These are phyloP conservation scores for Phylloporus scabripes DNA, from an alignment of 768 basidiomycete species.

Conservation along the genomic window DNA sequence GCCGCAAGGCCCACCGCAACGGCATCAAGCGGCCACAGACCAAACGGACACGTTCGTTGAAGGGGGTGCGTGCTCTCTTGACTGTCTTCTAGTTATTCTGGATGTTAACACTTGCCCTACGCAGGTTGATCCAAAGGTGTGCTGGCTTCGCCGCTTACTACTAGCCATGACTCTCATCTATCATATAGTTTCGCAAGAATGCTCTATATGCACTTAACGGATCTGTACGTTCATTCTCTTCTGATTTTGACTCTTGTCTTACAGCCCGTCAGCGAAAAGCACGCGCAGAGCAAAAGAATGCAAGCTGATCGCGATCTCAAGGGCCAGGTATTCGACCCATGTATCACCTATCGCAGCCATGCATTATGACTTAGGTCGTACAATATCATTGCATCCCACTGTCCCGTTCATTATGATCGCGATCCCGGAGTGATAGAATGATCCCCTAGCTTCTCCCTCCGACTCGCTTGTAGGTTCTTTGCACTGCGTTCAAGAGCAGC, in stretches of 20 bases:
- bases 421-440: constrained; percentile 19
- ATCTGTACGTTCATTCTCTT: constrained; percentile 48
- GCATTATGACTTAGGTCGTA: constrained; percentile 14
- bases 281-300: constrained; percentile 50
- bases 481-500: constrained; percentile 52
- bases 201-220: constrained; percentile 65
- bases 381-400: constrained; percentile 8
- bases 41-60: constrained; percentile 72
- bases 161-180: constrained; percentile 1
- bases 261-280: constrained; percentile 51
- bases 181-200: constrained; percentile 75
- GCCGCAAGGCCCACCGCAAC: constrained; percentile 94
- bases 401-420: constrained; percentile 2
- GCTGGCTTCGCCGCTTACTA: constrained; percentile 9
- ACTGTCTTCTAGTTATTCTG: not conserved
- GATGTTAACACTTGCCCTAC: constrained; percentile 1
- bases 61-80: constrained; percentile 67
- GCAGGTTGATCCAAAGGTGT: constrained; percentile 79
- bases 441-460: constrained; percentile 21
- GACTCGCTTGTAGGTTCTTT: constrained; percentile 25
- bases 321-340: constrained; percentile 8
- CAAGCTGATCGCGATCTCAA: constrained; percentile 35
- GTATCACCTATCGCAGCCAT: constrained; percentile 21
- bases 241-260: not conserved
- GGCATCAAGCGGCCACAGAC: constrained; percentile 85